These are phyloP conservation scores for Cercospora beticola DNA, from an alignment of 2,329 filamentous ascomycete species.

Conservation along the genomic window DNA sequence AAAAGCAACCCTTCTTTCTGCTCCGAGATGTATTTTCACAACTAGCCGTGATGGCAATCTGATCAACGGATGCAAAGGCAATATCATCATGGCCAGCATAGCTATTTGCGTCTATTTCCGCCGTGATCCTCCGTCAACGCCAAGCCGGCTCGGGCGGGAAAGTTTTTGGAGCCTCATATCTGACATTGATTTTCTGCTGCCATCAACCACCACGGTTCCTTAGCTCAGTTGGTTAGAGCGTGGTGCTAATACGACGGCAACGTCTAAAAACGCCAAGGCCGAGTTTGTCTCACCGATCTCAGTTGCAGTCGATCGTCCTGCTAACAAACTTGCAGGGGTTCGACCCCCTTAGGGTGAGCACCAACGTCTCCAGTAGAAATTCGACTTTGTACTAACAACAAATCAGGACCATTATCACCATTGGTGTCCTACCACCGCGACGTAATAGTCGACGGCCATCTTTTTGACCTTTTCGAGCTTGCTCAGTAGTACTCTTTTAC, in stretches of 20 bases:
- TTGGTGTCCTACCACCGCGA: background rate
- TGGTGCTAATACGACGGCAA: background rate
- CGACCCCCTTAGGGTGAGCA: constrained; percentile 2
- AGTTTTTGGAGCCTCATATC: background rate
- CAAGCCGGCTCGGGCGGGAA: background rate
- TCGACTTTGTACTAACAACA: background rate
- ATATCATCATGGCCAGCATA: background rate
- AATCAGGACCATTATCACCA: background rate
- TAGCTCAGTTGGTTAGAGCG: constrained; percentile 7
- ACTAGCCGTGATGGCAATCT: background rate
- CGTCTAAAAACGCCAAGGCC: background rate
- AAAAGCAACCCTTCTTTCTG: background rate
- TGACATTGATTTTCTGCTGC: background rate
- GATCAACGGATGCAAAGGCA: background rate
- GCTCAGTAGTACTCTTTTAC: background rate
- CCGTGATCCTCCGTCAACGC: background rate
- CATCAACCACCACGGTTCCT: background rate
- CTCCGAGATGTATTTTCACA: background rate
- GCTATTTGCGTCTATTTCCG: background rate
- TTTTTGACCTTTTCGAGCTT: background rate
- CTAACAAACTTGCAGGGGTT: too few relatives aligned
- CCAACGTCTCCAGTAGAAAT: background rate
- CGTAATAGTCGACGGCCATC: background rate
- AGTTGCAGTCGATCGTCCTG: background rate
- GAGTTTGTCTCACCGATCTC: background rate